Percentiles rank a stretch among this genome's conserved stretches.
phyloP scores from a whole-genome alignment of 1,284 basidiomycete genomes.

The Cutaneotrichosporon sp. region DNA sequence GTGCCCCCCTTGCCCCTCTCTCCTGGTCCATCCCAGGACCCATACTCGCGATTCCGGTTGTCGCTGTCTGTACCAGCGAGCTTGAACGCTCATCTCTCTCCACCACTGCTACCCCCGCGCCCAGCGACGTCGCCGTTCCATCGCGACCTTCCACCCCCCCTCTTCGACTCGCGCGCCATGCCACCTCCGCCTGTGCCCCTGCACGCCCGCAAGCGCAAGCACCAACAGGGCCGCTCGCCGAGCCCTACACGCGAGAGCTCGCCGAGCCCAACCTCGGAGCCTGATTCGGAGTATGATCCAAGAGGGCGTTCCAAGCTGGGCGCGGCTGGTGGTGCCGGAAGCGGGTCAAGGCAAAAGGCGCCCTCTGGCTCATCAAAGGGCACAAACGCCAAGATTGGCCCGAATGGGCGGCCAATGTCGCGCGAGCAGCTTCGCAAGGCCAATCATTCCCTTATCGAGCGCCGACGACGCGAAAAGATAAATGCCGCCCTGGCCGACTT shows the following conservation, averaged over 20 bases:
- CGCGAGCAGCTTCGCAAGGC: constrained; percentile 44
- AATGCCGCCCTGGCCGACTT: constrained; percentile 43
- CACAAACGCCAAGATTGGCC: constrained; percentile 4
- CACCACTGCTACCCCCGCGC: background rate
- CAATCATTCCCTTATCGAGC: constrained; percentile 47
- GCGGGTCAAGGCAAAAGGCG: constrained; percentile 1
- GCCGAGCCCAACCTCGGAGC: constrained; percentile 15
- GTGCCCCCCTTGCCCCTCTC: background rate
- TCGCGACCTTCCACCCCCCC: background rate
- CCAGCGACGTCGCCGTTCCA: background rate
- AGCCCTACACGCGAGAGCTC: constrained; percentile 10
- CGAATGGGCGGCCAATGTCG: constrained; percentile 26
- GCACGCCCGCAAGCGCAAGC: constrained; percentile 24
- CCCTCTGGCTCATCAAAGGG: background rate
- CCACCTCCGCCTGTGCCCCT: constrained; percentile 22
- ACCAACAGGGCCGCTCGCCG: constrained; percentile 2
- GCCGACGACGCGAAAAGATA: constrained; percentile 47
- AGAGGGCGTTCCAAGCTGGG: background rate
- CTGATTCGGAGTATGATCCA: constrained; percentile 31
- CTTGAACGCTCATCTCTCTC: constrained; percentile 1
- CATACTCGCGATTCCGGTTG: background rate
- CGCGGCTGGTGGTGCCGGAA: background rate
- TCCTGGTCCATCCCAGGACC: background rate
- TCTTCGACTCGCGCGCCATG: constrained; percentile 5
- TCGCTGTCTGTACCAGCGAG: background rate